A percentile compares a stretch with the other conserved stretches of the same genome.
Conservation (phyloP, 1,284 basidiomycete genomes). For the Heterobasidion occidentale region DNA sequence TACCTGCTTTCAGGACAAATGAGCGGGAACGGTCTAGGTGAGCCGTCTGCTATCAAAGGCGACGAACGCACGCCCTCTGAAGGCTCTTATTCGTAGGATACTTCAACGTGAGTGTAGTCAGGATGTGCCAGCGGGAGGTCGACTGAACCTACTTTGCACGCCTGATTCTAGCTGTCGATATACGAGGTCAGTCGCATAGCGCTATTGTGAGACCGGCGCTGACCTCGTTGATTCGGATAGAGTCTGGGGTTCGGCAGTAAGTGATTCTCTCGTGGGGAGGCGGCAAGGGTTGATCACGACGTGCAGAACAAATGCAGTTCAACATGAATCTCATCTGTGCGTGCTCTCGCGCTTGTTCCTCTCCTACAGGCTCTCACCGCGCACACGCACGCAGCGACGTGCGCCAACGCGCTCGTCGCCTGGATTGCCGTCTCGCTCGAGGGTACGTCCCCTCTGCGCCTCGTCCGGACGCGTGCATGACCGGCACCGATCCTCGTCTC, state of each 20-base stretch:
- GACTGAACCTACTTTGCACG: not conserved
- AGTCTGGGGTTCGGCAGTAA: constrained; percentile 6
- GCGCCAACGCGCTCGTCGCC: constrained; percentile 11
- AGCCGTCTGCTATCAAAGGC: not conserved
- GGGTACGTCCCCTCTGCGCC: not conserved
- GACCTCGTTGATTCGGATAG: not conserved
- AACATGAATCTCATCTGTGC: constrained; percentile 27
- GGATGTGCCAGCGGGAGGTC: not conserved
- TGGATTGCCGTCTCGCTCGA: constrained; percentile 20
- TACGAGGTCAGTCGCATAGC: not conserved
- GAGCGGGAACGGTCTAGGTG: constrained; percentile 8
- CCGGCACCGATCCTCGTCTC: too few species aligned
- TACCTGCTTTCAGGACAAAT: constrained; percentile 9
- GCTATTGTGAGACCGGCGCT: not conserved
- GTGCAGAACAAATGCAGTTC: constrained; percentile 22
- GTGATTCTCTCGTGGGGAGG: not conserved
- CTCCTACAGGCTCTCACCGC: not conserved
- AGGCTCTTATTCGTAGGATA: not conserved
- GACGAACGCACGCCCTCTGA: too few species aligned
- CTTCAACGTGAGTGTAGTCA: constrained; percentile 1
- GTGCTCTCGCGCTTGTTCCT: not conserved
- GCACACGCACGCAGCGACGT: not conserved
- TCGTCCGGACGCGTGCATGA: not conserved
- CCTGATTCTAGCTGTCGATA: constrained; percentile 1
- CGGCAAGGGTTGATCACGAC: not conserved